Evolutionary conservation across 1,284 basidiomycete species (phyloP).

Genomic region (Microbotryum intermedium): DNA sequence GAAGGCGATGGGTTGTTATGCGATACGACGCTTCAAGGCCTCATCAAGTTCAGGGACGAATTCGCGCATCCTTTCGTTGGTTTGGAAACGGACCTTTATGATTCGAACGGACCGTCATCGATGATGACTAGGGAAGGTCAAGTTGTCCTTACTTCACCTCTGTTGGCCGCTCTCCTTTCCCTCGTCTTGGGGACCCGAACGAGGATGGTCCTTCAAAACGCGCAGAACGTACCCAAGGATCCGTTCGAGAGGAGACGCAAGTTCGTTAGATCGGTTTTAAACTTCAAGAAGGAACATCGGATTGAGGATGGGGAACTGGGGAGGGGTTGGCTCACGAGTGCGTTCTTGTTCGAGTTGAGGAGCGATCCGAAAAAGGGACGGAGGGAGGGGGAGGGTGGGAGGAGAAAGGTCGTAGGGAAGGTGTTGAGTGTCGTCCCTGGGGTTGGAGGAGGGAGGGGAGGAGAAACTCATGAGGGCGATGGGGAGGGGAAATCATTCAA

Average conservation of each 20-base stretch:
- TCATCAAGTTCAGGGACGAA: conserved; percentile 3
- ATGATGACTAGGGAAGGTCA: neutral
- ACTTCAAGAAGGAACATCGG: neutral
- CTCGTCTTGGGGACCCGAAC: neutral
- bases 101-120: too few relatives aligned
- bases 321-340: neutral
- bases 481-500: neutral
- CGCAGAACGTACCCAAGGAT: neutral
- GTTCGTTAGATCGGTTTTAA: neutral
- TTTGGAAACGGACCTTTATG: neutral
- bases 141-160: neutral
- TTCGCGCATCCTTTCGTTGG: neutral
- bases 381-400: too few relatives aligned
- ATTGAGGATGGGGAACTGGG: too few relatives aligned
- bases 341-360: too few relatives aligned
- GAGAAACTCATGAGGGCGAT: too few relatives aligned
- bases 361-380: too few relatives aligned
- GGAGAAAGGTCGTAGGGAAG: neutral
- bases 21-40: conserved; percentile 5
- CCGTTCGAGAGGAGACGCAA: neutral
- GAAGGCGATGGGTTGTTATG: conserved; percentile 11
- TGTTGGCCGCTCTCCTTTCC: neutral
- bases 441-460: too few relatives aligned
- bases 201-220: neutral
- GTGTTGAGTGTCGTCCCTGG: neutral